Evolutionary conservation across 345 rosid species (phyloP), one percentile per base, ranked within the genome.

Genomic region (Bruguiera parviflora): DNA sequence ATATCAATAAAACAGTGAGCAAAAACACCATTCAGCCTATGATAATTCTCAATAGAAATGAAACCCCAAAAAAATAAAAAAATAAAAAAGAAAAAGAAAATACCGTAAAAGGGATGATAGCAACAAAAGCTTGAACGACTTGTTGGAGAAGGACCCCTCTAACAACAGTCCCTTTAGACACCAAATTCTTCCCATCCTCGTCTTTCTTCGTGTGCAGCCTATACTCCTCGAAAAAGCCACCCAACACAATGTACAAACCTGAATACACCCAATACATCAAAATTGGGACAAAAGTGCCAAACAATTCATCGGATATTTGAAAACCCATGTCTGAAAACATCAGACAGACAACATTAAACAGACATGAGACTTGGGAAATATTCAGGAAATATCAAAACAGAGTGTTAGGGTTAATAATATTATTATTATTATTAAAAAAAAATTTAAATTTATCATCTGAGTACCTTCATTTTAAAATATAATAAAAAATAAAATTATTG

Each of bases 111-210:
- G 90, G 67, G 68, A 93, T 55, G 71, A 87, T 87, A 2, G 98
- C 91, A 3, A 87, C 98, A 55, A 90, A 58, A 64, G 95, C 96
- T 84, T 87, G 93, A 67, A 91, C 72, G 43, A 76, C 22, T 75
- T 93, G 98, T 13, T 93, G 97, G 70, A 87, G 83, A 75, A 93
- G 84, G 74, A 93, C 97, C 8, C 98, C 98, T 71, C 77, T 91
- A 43, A 91, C 87, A 58, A 93, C 98, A 4, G 84, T 67, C 5
- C 49, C 28, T 73, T 89, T 88, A 7, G 97, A 83, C 19, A 87
- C 97, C 72, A 87, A 87, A 79, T 91, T 91, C 78, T 91, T 93
- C 69, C 73, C 82, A 62, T 86, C 89, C 72, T 93, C 97, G 24
- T 93, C 98, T 58, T 75, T 79, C 78, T 85, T 88, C 0, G 91